Conservation (phyloP, 192 early-diverging fungal genomes). For the Rhizophagus clarus region DNA sequence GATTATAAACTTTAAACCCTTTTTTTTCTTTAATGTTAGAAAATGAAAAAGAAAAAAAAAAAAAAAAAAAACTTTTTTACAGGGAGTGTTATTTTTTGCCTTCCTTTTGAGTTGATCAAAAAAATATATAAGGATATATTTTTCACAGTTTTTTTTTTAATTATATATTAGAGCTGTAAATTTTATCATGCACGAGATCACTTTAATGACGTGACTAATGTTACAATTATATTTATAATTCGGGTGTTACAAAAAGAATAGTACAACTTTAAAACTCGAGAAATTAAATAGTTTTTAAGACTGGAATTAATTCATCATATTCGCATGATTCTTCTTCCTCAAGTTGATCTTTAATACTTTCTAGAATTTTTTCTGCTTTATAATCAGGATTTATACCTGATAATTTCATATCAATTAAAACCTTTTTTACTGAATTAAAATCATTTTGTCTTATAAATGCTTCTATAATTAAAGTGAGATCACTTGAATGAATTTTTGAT, state of each 20-base stretch:
- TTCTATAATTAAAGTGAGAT: not conserved
- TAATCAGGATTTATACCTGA: not conserved
- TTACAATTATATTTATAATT: not conserved
- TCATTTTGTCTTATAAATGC: not conserved
- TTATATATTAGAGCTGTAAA: no score
- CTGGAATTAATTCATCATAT: not conserved
- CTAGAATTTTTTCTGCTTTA: not conserved
- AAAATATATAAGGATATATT: not conserved
- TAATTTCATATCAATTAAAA: not conserved
- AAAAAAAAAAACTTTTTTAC: no score
- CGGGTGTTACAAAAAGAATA: no score
- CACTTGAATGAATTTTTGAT: not conserved
- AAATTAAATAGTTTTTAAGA: not conserved
- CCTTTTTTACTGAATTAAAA: not conserved
- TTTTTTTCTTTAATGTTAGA: no score
- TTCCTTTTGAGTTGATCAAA: not conserved
- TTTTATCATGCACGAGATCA: no score
- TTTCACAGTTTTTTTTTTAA: not conserved
- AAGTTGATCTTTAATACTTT: not conserved
- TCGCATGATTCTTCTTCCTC: not conserved
- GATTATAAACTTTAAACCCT: no score
- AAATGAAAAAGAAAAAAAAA: no score
- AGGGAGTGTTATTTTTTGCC: not conserved
- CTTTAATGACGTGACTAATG: not conserved
- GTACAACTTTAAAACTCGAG: no score